Base-by-base conservation (phyloP, 2,329 filamentous ascomycete species). In the Pseudofabraea citricarpa region DNA sequence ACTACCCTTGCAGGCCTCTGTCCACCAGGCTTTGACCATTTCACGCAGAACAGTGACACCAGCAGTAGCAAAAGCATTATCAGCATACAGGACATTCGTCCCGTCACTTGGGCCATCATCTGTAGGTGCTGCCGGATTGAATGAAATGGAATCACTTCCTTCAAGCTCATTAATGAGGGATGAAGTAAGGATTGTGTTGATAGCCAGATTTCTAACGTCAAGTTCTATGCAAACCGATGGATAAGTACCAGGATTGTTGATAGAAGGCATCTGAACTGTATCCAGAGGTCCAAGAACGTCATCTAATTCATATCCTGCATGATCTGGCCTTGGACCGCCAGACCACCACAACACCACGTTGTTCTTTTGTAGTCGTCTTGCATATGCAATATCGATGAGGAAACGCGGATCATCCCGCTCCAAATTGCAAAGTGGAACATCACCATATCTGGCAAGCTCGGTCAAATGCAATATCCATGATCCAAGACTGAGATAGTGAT, bases 1-100 rank as follows among this genome's bases (percentile, higher is more conserved):
- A 56, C 87, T 94, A 27, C 90, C 89, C 48, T 81, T 82, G 61
- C 88, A 93, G 5, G 93, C 94, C 64, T 98, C 91, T 1, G 85
- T 78, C 93, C 93, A 98, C 94, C 94, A 99, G 3, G 87, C 80
- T 64, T 96, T 95, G 55, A 99, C 93, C 90, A 99, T 96, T 56
- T 97, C 94, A 12, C 93, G 85, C 3, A 99, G 74, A 1, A 98
- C 93, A 6, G 84, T 78, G 4, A 97, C 87, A 43, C 90, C 88
- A 3, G 91, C 90, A 39, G 89, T 87, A n/a, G 91, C 85, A 61
- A 98, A 98, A 0, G 91, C 88, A 47, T 85, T 93, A 49, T 95
- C 90, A 0, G 90, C 87, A 49, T 87, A 86, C 6, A 95, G 77
- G 15, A 83, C 75, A 47, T 85, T 85, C 0, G 77, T 72, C 0